Percentiles rank a stretch among this genome's conserved stretches.
Conservation (phyloP, 2,329 filamentous ascomycete genomes). For the Dactylellina sp. region DNA sequence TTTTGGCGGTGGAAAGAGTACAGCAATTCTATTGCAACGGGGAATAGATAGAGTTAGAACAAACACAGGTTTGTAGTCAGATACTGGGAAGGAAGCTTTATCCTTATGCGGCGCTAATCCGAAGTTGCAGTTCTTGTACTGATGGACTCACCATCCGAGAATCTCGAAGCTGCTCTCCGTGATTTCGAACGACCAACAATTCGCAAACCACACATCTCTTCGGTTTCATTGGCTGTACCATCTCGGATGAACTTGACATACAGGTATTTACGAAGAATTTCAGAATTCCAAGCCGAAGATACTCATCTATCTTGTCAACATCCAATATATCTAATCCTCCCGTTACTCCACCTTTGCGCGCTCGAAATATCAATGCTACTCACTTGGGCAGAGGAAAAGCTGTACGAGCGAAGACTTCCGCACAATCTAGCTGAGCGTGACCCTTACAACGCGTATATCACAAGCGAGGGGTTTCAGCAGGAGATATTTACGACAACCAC, state of each 20-base stretch:
- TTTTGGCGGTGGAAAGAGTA: slow-evolving; percentile 53
- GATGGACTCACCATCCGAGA: slow-evolving; percentile 51
- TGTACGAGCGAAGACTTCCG: slow-evolving; percentile 47
- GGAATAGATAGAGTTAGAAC: slow-evolving; percentile 24
- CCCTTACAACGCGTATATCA: slow-evolving; percentile 55
- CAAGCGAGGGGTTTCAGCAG: slow-evolving; percentile 52
- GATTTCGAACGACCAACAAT: slow-evolving; percentile 52
- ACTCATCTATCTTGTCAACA: slow-evolving; percentile 41
- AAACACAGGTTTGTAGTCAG: slow-evolving; percentile 37
- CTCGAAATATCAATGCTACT: slow-evolving; percentile 52
- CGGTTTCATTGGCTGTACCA: slow-evolving; percentile 35
- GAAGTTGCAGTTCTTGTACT: slow-evolving; percentile 40
- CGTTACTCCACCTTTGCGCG: slow-evolving; percentile 41
- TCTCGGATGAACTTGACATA: slow-evolving; percentile 52
- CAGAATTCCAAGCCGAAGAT: slow-evolving; percentile 41
- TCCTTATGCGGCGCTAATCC: no score
- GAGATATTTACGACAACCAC: slow-evolving; percentile 55
- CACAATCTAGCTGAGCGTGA: slow-evolving; percentile 48
- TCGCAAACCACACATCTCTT: slow-evolving; percentile 41
- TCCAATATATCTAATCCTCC: slow-evolving; percentile 50
- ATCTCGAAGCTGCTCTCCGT: slow-evolving; percentile 41
- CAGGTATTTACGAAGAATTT: slow-evolving; percentile 42
- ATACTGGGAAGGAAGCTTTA: no score
- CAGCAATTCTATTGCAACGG: slow-evolving; percentile 26
- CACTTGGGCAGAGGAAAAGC: slow-evolving; percentile 54